Percentiles rank a stretch among this genome's conserved stretches.
Evolutionary conservation across 495 filamentous ascomycete genomes (phyloP).

Genomic region (Neurospora sp.): DNA sequence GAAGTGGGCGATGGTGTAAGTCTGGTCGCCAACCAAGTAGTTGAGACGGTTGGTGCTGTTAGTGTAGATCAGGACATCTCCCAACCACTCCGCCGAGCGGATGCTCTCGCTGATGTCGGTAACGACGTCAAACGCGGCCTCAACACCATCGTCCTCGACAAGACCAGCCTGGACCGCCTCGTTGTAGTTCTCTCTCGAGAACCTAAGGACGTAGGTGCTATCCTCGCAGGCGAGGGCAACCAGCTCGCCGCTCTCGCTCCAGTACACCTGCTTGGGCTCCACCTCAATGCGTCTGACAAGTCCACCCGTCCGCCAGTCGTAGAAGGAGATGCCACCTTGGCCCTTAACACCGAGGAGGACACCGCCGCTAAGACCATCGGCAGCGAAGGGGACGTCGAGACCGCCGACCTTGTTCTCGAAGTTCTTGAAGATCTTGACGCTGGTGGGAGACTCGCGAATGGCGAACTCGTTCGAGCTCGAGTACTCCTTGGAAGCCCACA

Average conservation of each 20-base stretch:
- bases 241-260: conserved; percentile 92
- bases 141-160: conserved; percentile 91
- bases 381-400: conserved; percentile 91
- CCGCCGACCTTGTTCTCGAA: conserved; percentile 88
- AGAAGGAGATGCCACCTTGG: conserved; percentile 88
- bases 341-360: conserved; percentile 92
- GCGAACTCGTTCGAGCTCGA: conserved; percentile 92
- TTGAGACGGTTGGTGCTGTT: conserved; percentile 94
- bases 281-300: conserved; percentile 93
- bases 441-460: conserved; percentile 85
- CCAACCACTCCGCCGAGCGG: conserved; percentile 94
- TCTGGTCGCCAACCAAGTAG: conserved; percentile 96
- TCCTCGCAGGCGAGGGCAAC: conserved; percentile 92
- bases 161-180: conserved; percentile 69
- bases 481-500: conserved; percentile 84
- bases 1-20: conserved; percentile 97
- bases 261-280: conserved; percentile 87
- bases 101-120: conserved; percentile 93
- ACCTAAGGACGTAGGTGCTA: conserved; percentile 87
- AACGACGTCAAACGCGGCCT: conserved; percentile 91
- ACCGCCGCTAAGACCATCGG: conserved; percentile 82
- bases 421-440: conserved; percentile 94
- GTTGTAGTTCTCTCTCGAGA: conserved; percentile 76
- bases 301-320: conserved; percentile 86
- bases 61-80: conserved; percentile 98